Conservation (phyloP, 2,329 filamentous ascomycete species). For the Xylariales sp. region DNA sequence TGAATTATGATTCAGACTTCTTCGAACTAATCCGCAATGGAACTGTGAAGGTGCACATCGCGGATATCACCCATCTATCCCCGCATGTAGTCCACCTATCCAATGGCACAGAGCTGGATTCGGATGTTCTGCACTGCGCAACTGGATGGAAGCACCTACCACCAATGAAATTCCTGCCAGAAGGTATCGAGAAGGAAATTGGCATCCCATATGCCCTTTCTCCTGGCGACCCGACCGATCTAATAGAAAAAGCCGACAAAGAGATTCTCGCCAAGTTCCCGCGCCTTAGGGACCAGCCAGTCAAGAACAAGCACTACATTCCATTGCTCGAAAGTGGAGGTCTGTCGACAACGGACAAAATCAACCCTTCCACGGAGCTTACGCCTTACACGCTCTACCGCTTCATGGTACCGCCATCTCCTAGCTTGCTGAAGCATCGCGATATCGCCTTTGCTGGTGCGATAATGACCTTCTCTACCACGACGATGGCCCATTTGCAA, state of each 20-base stretch:
- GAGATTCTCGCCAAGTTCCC: slow-evolving; percentile 48
- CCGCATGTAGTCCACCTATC: slow-evolving; percentile 37
- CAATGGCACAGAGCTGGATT: slow-evolving; percentile 34
- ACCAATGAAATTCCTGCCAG: slow-evolving; percentile 39
- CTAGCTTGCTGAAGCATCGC: slow-evolving; percentile 29
- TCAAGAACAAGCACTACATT: slow-evolving; percentile 40
- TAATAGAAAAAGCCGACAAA: slow-evolving; percentile 37
- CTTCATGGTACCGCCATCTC: slow-evolving; percentile 39
- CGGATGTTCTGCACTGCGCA: slow-evolving; percentile 48
- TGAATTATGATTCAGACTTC: slow-evolving; percentile 54
- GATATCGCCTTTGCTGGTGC: slow-evolving; percentile 46
- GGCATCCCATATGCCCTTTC: slow-evolving; percentile 36
- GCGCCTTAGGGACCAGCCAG: slow-evolving; percentile 38
- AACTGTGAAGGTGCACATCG: slow-evolving; percentile 49
- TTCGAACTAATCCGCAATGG: slow-evolving; percentile 51
- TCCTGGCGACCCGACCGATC: slow-evolving; percentile 20
- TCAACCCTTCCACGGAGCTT: slow-evolving; percentile 15
- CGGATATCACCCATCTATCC: slow-evolving; percentile 47
- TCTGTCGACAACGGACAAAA: slow-evolving; percentile 18
- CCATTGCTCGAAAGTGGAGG: slow-evolving; percentile 34
- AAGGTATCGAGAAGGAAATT: slow-evolving; percentile 35
- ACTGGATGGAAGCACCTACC: slow-evolving; percentile 50
- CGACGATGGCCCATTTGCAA: slow-evolving; percentile 39
- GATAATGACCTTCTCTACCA: slow-evolving; percentile 39
- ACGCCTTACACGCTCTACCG: slow-evolving; percentile 39